A percentile compares a stretch with the other conserved stretches of the same genome.
Conservation (phyloP, 2,329 filamentous ascomycete genomes). For the Fusarium duplospermum region DNA sequence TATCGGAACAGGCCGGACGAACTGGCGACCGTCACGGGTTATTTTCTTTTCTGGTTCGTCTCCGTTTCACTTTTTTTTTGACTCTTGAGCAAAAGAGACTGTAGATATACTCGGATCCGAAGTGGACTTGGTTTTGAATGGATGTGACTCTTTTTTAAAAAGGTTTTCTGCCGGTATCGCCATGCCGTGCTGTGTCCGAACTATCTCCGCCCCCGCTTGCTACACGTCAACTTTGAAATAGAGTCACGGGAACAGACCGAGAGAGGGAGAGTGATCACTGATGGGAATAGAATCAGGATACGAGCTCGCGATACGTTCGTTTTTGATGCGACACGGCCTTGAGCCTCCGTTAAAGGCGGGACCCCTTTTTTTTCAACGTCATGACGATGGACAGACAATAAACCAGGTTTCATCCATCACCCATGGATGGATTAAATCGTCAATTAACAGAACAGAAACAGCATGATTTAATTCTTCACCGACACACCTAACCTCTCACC, state of each 20-base stretch:
- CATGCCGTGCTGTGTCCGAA: conserved; percentile 40
- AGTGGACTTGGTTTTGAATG: conserved; percentile 30
- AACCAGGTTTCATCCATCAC: not conserved
- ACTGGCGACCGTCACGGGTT: conserved; percentile 14
- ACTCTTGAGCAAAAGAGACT: not conserved
- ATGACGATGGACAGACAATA: not conserved
- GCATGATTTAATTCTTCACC: not conserved
- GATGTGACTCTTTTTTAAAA: conserved; percentile 18
- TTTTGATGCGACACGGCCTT: conserved; percentile 20
- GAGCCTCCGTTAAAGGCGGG: conserved; percentile 17
- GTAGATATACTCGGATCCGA: conserved; percentile 30
- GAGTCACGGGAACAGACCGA: not conserved
- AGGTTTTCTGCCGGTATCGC: not conserved
- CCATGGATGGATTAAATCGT: not conserved
- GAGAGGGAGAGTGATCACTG: not conserved
- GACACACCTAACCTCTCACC: not conserved
- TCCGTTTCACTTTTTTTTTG: not conserved
- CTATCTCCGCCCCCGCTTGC: conserved; percentile 27
- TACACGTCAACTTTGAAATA: conserved; percentile 9
- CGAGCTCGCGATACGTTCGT: not conserved
- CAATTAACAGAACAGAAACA: not conserved
- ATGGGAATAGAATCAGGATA: conserved; percentile 30
- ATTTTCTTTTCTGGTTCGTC: conserved; percentile 21
- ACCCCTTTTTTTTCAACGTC: not conserved
- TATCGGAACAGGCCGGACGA: conserved; percentile 40